Percentiles rank a stretch among this genome's conserved stretches.
Evolutionary conservation across 768 basidiomycete species (phyloP).

Genomic region (Porpolomopsis calyptriformis): DNA sequence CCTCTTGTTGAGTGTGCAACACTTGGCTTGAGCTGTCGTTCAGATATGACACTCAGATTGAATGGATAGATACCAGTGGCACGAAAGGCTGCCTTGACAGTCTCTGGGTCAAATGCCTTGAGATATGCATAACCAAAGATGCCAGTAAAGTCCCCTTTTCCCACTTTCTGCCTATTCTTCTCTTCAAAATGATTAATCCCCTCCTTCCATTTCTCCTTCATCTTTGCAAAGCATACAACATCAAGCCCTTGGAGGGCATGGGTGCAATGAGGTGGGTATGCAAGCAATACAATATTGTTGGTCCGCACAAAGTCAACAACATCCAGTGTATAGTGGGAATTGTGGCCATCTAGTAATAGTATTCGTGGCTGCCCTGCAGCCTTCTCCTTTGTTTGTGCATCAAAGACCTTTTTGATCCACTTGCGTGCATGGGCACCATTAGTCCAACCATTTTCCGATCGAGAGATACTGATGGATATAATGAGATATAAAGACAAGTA

Average conservation of each 20-base stretch:
- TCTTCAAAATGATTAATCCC: constrained; percentile 10
- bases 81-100: constrained; percentile 27
- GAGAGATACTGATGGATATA: constrained; percentile 22
- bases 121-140: constrained; percentile 22
- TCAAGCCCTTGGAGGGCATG: constrained; percentile 35
- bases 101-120: constrained; percentile 19
- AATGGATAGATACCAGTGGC: constrained; percentile 31
- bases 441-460: constrained; percentile 28
- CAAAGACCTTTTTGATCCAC: constrained; percentile 29
- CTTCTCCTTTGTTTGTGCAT: constrained; percentile 27
- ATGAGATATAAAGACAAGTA: background rate
- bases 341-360: constrained; percentile 33
- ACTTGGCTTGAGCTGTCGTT: background rate
- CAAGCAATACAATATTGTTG: constrained; percentile 29
- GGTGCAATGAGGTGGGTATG: constrained; percentile 31
- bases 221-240: constrained; percentile 31
- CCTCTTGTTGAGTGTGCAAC: background rate
- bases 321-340: constrained; percentile 25
- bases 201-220: constrained; percentile 18
- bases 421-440: constrained; percentile 25
- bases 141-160: constrained; percentile 12
- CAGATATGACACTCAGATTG: constrained; percentile 21
- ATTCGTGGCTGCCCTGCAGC: constrained; percentile 19
- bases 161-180: constrained; percentile 18
- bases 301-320: constrained; percentile 23